A percentile compares a stretch with the other conserved stretches of the same genome.
These are phyloP conservation scores for Tagetes patula DNA, from an alignment of 129 eudicot genomes.

Conservation along the genomic window DNA sequence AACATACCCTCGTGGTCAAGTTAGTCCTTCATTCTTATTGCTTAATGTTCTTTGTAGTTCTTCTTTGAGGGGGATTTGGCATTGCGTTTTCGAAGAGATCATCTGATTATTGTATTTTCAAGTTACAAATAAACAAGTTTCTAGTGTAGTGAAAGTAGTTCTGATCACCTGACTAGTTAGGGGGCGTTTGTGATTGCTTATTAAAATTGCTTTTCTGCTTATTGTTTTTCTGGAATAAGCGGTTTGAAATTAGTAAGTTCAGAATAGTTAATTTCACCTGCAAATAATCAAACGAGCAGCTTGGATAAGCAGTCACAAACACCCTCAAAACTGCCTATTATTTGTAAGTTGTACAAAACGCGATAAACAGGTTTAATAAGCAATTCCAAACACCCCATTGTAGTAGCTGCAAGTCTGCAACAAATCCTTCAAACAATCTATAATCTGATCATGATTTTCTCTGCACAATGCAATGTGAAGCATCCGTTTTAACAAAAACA, in stretches of 20 bases:
- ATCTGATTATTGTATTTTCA: background rate
- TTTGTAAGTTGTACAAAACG: background rate
- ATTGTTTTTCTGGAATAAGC: background rate
- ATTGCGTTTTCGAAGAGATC: background rate
- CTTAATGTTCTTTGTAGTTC: background rate
- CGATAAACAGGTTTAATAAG: background rate
- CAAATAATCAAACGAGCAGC: background rate
- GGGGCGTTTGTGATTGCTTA: background rate
- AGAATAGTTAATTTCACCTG: background rate
- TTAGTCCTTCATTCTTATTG: slow-evolving; percentile 26
- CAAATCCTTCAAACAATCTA: too few species aligned
- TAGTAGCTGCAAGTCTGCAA: background rate
- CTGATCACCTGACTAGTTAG: background rate
- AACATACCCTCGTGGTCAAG: slow-evolving; percentile 77
- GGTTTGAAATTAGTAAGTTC: background rate
- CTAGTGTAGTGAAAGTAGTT: background rate
- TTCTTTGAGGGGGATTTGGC: background rate
- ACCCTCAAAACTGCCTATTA: background rate
- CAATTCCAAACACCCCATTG: background rate
- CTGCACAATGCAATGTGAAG: background rate
- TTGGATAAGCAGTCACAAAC: background rate
- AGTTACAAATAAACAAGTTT: background rate
- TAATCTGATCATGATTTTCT: background rate
- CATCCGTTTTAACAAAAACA: background rate
- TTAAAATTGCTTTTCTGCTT: background rate